phyloP scores from a whole-genome alignment of 192 early-diverging fungal genomes.

The Dissophora globulifera region DNA sequence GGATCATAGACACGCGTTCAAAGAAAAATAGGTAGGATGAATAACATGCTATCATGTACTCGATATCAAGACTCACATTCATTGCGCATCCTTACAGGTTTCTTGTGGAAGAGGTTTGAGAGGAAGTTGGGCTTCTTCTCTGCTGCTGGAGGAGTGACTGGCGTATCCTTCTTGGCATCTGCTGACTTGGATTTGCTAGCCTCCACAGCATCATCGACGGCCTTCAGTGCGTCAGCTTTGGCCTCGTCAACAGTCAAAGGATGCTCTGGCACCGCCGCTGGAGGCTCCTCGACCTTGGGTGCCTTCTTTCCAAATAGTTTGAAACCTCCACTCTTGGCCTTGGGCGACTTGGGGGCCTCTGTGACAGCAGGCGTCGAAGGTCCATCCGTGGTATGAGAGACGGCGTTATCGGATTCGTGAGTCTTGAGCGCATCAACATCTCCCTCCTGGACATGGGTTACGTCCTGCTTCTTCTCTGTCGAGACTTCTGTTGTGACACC shows the following conservation, averaged over 20 bases:
- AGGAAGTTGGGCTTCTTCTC: constrained; percentile 52
- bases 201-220: constrained; percentile 50
- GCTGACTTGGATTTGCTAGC: constrained; percentile 44
- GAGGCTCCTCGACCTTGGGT: constrained; percentile 30
- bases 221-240: constrained; percentile 44
- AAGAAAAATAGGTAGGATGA: background rate
- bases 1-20: background rate
- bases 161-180: constrained; percentile 34
- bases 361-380: constrained; percentile 21
- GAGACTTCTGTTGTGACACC: constrained; percentile 44
- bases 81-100: constrained; percentile 25
- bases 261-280: constrained; percentile 7
- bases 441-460: constrained; percentile 45
- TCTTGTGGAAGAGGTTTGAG: constrained; percentile 36
- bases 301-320: constrained; percentile 50
- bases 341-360: constrained; percentile 41
- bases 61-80: background rate
- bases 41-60: background rate
- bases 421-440: constrained; percentile 53
- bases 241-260: constrained; percentile 48
- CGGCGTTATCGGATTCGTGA: constrained; percentile 48
- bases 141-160: constrained; percentile 22
- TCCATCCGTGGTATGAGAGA: constrained; percentile 47
- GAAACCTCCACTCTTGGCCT: constrained; percentile 52
- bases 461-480: constrained; percentile 41